Base-by-base conservation (phyloP, 371 early-diverging fungal genomes). In the Mortierella sp. region DNA sequence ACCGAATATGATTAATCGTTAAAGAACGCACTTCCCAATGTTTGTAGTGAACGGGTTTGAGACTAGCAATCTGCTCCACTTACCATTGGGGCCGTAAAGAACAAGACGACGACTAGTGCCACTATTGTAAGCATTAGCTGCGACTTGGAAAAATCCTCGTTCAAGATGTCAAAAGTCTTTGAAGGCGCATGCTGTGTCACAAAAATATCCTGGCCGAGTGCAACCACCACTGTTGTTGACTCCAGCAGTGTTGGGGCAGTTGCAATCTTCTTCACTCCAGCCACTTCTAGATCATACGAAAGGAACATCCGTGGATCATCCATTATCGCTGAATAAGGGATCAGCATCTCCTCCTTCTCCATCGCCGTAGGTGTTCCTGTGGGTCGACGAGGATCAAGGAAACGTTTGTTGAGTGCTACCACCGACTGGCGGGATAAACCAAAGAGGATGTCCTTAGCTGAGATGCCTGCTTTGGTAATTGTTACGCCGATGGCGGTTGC, bases 181-280 rank as follows among this genome's bases (percentile, higher is more conserved):
- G 94, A 94, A 19, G 98, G 97, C 37, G 88, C 88, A 14, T 88
- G 85, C 29, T 91, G 85, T 0, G 91, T 89, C 63, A 90, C 92
- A 83, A 95, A 98, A 49, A 95, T 67, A 67, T 98, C 98, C 34
- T 94, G 82, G 4, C 98, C 98, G 67, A 89, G 95, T 0, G 92
- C 89, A 29, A 91, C 82, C 5, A 96, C 94, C 22, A 97, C 80
- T 10, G 95, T 88, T 4, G 98, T 98, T n/a, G 96, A 95, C 82
- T 98, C 98, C 39, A 97, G 80, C 39, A 88, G 65, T 7, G 97
- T 87, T 0, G 95, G 91, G 16, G 91, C 72, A 2, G 95, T 86
- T 24, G 81, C 69, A 59, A 98, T 93, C 17, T 78, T 71, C 29
- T 79, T 65, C 54, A 93, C 84, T 5, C 92, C 91, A 3, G 82